Percentiles rank a stretch among this genome's conserved stretches.
phyloP scores from a whole-genome alignment of 352 stramenopile genomes.

The Phytopythium chamaehyphon region DNA sequence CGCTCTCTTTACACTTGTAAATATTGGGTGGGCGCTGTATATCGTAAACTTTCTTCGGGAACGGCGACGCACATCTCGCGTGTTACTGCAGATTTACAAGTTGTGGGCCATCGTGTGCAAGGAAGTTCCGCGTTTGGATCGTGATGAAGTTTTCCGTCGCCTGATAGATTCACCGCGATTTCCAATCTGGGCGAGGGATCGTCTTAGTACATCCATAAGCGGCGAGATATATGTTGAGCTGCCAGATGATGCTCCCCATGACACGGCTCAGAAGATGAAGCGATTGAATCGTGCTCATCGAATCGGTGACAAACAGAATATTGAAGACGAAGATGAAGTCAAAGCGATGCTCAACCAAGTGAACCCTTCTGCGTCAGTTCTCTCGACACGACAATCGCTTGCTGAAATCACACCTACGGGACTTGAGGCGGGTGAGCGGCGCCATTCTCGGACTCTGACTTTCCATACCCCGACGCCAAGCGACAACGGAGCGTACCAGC shows the following conservation, averaged over 20 bases:
- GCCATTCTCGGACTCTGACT: too few relatives aligned
- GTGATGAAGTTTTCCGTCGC: conserved; percentile 19
- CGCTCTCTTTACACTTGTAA: conserved; percentile 36
- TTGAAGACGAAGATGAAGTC: conserved; percentile 11
- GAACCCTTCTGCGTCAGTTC: conserved; percentile 7
- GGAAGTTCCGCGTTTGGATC: conserved; percentile 19
- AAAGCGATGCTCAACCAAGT: conserved; percentile 19
- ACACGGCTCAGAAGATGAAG: conserved; percentile 8
- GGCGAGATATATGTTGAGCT: conserved; percentile 18
- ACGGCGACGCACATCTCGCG: conserved; percentile 12
- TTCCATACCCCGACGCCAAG: too few relatives aligned
- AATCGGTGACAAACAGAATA: conserved; percentile 7
- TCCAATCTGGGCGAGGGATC: conserved; percentile 12
- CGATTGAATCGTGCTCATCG: conserved; percentile 6
- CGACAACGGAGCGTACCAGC: too few relatives aligned
- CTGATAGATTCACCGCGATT: conserved; percentile 15
- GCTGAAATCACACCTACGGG: too few relatives aligned
- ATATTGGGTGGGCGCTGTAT: conserved; percentile 27
- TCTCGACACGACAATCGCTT: too few relatives aligned
- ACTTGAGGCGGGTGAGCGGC: too few relatives aligned
- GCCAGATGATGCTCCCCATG: conserved; percentile 5
- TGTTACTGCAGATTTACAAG: conserved; percentile 33
- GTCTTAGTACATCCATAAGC: conserved; percentile 15
- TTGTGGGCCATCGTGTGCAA: conserved; percentile 26
- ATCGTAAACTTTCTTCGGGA: conserved; percentile 23